These are phyloP conservation scores for Pyrenophora teres DNA, from an alignment of 2,329 filamentous ascomycete species.

Conservation along the genomic window DNA sequence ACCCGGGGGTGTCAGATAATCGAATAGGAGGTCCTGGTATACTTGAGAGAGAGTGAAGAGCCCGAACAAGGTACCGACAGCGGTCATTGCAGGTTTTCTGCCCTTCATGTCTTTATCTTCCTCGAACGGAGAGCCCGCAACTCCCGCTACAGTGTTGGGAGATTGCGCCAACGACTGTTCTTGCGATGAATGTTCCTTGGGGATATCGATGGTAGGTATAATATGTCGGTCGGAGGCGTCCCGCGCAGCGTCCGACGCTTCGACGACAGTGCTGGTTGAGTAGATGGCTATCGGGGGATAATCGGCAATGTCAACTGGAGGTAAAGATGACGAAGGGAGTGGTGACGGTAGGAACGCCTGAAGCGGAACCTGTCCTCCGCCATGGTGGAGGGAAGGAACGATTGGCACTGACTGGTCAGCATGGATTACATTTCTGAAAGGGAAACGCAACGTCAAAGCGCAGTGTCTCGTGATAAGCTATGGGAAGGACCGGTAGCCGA, in stretches of 20 bases:
- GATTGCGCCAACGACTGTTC: constrained; percentile 23
- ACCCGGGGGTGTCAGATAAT: constrained; percentile 33
- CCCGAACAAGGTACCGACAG: constrained; percentile 43
- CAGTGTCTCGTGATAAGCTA: constrained; percentile 5
- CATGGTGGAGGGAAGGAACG: constrained; percentile 42
- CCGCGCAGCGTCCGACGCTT: constrained; percentile 30
- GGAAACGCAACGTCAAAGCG: neutral
- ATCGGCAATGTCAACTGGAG: constrained; percentile 29
- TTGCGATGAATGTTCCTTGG: constrained; percentile 32
- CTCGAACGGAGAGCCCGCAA: constrained; percentile 16
- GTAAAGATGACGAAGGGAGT: constrained; percentile 28
- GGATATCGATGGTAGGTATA: constrained; percentile 37
- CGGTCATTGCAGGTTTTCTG: constrained; percentile 40
- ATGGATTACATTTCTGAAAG: constrained; percentile 16
- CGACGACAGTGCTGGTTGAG: constrained; percentile 17
- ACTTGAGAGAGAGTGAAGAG: constrained; percentile 45
- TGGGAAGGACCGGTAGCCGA: constrained; percentile 24
- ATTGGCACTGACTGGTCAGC: constrained; percentile 45
- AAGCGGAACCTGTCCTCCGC: constrained; percentile 44
- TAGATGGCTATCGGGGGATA: constrained; percentile 31
- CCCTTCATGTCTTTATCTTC: constrained; percentile 44
- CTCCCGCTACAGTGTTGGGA: constrained; percentile 21
- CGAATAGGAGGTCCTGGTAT: constrained; percentile 43
- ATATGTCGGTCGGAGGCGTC: constrained; percentile 29
- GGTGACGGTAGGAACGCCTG: constrained; percentile 31